These are phyloP conservation scores for Cladosporium cucumerinum DNA, from an alignment of 2,329 filamentous ascomycete species.

Conservation along the genomic window DNA sequence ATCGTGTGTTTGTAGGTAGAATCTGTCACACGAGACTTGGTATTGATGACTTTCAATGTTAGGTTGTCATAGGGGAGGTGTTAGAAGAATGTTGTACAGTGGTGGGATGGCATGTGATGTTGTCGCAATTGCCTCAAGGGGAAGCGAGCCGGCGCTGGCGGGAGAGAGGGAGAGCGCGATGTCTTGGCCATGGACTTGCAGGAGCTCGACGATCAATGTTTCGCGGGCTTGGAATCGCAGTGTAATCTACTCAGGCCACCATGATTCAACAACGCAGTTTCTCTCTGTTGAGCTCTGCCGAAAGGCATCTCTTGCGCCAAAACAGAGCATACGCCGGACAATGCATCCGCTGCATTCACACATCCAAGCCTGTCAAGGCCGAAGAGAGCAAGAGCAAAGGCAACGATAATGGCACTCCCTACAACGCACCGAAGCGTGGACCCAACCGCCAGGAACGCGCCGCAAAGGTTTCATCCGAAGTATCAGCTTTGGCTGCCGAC, in stretches of 20 bases:
- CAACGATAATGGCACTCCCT: conserved; percentile 11
- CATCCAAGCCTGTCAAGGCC: conserved; percentile 17
- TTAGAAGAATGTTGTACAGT: not conserved
- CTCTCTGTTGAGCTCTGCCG: conserved; percentile 18
- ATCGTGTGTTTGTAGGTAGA: conserved; percentile 20
- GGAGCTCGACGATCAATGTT: conserved; percentile 1
- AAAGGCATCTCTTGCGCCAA: conserved; percentile 22
- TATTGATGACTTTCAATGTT: not conserved
- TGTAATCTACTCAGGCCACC: not conserved
- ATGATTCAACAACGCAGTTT: conserved; percentile 8
- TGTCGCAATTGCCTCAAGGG: conserved; percentile 16
- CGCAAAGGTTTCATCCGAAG: conserved; percentile 28
- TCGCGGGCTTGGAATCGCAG: not conserved
- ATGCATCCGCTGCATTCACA: conserved; percentile 26
- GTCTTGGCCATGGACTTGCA: conserved; percentile 1
- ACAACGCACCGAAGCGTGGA: conserved; percentile 22
- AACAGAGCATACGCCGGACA: conserved; percentile 23
- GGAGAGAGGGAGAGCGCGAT: not conserved
- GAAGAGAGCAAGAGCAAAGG: conserved; percentile 5
- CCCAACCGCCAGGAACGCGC: conserved; percentile 28
- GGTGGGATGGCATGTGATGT: not conserved
- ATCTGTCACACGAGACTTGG: not conserved
- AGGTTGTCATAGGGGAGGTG: not conserved
- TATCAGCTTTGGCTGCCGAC: conserved; percentile 24
- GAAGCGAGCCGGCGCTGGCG: conserved; percentile 8